Conservation (phyloP, 768 basidiomycete species). For the Psilocybe cyanescens region DNA sequence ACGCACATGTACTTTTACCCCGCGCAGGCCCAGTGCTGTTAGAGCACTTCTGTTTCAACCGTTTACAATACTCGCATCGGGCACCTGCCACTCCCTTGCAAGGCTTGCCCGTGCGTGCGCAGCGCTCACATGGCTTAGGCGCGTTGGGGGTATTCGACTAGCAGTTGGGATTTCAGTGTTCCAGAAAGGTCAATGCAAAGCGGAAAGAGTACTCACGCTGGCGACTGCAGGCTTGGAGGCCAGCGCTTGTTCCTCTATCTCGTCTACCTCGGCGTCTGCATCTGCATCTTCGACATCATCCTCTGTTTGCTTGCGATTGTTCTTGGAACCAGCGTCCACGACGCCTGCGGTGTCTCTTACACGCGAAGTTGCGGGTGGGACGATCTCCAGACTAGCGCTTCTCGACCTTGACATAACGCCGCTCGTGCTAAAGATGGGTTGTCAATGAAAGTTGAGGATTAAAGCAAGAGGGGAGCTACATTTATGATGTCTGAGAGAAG, state of each 20-base stretch:
- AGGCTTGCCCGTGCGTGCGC: slow-evolving; percentile 43
- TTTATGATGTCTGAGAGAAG: background rate
- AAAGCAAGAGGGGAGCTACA: background rate
- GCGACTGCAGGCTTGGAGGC: slow-evolving; percentile 16
- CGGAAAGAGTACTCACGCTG: slow-evolving; percentile 6
- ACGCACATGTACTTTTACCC: slow-evolving; percentile 42
- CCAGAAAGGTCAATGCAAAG: slow-evolving; percentile 18
- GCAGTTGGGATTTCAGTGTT: background rate
- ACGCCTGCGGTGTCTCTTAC: slow-evolving; percentile 32
- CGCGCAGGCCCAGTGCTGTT: slow-evolving; percentile 48
- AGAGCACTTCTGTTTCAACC: slow-evolving; percentile 49
- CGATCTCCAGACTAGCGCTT: slow-evolving; percentile 40
- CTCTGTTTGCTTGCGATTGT: slow-evolving; percentile 26
- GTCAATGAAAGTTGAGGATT: background rate
- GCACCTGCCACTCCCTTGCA: slow-evolving; percentile 46
- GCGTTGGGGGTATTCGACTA: slow-evolving; percentile 21
- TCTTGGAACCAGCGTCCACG: slow-evolving; percentile 36
- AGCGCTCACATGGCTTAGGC: slow-evolving; percentile 48
- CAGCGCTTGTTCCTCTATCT: slow-evolving; percentile 31
- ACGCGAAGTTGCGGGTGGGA: slow-evolving; percentile 32
- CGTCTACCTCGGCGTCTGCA: slow-evolving; percentile 33
- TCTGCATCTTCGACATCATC: slow-evolving; percentile 27
- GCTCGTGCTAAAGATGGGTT: slow-evolving; percentile 5
- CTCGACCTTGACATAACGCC: slow-evolving; percentile 36
- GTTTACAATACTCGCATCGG: slow-evolving; percentile 51